phyloP scores from a whole-genome alignment of 163 green algal genomes.

The Prototheca wickerhamii region DNA sequence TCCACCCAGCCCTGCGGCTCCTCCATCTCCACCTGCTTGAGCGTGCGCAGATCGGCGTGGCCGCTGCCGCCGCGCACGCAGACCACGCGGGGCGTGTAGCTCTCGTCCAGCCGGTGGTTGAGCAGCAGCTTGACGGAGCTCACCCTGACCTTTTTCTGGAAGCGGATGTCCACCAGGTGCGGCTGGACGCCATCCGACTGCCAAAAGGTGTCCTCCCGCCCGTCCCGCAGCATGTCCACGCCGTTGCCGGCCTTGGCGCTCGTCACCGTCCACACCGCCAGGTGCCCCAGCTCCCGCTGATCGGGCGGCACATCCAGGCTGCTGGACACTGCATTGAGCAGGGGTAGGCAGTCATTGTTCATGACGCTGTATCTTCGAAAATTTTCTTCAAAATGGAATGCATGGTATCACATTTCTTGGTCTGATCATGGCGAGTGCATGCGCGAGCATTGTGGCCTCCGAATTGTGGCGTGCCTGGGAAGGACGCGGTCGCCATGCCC shows the following conservation, averaged over 20 bases:
- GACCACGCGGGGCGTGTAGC: constrained; percentile 89
- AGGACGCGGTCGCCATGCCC: no score
- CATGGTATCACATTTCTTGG: no score
- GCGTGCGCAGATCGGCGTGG: constrained; percentile 72
- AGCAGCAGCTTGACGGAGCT: constrained; percentile 69
- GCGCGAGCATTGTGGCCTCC: no score
- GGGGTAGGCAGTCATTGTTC: not conserved
- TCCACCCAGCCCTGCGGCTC: constrained; percentile 83
- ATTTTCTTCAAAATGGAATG: no score
- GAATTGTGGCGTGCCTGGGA: no score
- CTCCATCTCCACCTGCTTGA: constrained; percentile 55
- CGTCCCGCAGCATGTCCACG: constrained; percentile 86
- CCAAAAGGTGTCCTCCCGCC: constrained; percentile 88
- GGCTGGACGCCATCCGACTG: constrained; percentile 92
- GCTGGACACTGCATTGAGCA: constrained; percentile 8
- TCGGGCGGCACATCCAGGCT: constrained; percentile 14
- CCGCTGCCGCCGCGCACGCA: constrained; percentile 73
- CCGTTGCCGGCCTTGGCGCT: constrained; percentile 92
- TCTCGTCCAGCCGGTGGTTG: constrained; percentile 92
- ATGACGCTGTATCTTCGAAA: not conserved
- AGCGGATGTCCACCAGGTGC: constrained; percentile 90
- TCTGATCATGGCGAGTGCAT: no score
- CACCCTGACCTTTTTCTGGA: constrained; percentile 71
- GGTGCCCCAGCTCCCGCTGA: constrained; percentile 54
- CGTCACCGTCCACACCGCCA: constrained; percentile 87